Evolutionary conservation across 73 alveolate species (phyloP).

Genomic region (Paraurostyla sp.): DNA sequence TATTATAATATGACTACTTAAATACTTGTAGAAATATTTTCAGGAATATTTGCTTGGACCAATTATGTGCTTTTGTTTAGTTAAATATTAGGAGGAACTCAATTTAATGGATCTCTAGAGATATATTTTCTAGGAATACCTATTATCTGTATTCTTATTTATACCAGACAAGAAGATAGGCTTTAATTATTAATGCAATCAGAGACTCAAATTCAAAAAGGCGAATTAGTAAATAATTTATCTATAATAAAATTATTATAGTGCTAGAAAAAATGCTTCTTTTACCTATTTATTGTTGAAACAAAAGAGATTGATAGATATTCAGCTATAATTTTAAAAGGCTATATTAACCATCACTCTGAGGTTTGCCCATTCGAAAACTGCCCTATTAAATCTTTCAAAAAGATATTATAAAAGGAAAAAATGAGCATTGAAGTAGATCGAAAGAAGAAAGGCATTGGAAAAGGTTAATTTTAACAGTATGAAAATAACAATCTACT

Average conservation of each 20-base stretch:
- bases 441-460: slow-evolving; percentile 4
- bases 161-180: slow-evolving; percentile 85
- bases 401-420: not conserved
- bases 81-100: slow-evolving; percentile 75
- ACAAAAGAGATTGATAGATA: slow-evolving; percentile 81
- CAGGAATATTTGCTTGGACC: slow-evolving; percentile 77
- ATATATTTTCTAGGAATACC: slow-evolving; percentile 89
- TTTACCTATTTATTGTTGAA: slow-evolving; percentile 86
- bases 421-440: not conserved
- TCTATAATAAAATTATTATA: too few species aligned
- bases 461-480: not conserved
- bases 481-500: slow-evolving; percentile 60
- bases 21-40: slow-evolving; percentile 7
- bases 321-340: slow-evolving; percentile 90
- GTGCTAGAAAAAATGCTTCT: slow-evolving; percentile 81
- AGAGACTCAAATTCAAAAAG: slow-evolving; percentile 86
- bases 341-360: slow-evolving; percentile 91
- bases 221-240: slow-evolving; percentile 81
- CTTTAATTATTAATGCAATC: slow-evolving; percentile 79
- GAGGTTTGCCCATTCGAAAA: slow-evolving; percentile 90
- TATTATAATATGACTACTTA: slow-evolving; percentile 13
- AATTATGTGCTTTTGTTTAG: slow-evolving; percentile 73
- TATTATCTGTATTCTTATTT: slow-evolving; percentile 74
- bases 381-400: slow-evolving; percentile 84
- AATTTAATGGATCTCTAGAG: slow-evolving; percentile 89